phyloP scores from a whole-genome alignment of 179 eudicot species.

The Vitellaria paradoxa region DNA sequence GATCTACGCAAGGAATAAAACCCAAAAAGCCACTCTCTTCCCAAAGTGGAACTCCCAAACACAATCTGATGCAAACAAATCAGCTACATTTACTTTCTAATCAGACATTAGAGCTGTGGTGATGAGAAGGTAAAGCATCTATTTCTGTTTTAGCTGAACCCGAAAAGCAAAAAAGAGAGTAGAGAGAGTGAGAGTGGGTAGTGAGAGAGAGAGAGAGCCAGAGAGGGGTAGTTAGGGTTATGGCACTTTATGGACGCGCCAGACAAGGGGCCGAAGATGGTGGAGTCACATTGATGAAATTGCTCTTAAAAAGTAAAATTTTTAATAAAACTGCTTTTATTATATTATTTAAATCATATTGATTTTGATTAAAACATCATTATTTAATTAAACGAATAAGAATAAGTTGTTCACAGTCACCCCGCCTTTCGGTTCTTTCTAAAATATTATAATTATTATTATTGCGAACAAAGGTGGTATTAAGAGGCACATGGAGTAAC shows the following conservation, averaged over 20 bases:
- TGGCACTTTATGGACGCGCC: slow-evolving; percentile 23
- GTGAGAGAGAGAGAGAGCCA: slow-evolving; percentile 20
- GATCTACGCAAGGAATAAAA: slow-evolving; percentile 45
- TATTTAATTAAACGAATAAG: too few species aligned
- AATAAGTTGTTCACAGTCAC: too few species aligned
- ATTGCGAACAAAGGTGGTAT: too few species aligned
- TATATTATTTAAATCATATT: too few species aligned
- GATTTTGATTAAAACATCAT: too few species aligned
- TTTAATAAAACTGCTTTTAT: too few species aligned
- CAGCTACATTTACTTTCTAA: not conserved
- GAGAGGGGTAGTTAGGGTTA: slow-evolving; percentile 45
- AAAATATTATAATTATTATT: too few species aligned
- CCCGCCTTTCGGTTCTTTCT: too few species aligned
- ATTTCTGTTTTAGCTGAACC: not conserved
- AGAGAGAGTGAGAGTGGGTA: not conserved
- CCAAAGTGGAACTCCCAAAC: not conserved
- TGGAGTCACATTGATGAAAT: slow-evolving; percentile 16
- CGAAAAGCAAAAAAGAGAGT: slow-evolving; percentile 9
- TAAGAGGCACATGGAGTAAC: too few species aligned
- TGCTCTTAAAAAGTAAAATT: too few species aligned
- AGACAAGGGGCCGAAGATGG: slow-evolving; percentile 41
- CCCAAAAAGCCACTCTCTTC: not conserved
- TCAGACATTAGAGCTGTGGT: not conserved
- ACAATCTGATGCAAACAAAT: too few species aligned
- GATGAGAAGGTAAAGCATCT: not conserved